Evolutionary conservation across 345 rosid species (phyloP).

Genomic region (Eutrema heterophyllum): DNA sequence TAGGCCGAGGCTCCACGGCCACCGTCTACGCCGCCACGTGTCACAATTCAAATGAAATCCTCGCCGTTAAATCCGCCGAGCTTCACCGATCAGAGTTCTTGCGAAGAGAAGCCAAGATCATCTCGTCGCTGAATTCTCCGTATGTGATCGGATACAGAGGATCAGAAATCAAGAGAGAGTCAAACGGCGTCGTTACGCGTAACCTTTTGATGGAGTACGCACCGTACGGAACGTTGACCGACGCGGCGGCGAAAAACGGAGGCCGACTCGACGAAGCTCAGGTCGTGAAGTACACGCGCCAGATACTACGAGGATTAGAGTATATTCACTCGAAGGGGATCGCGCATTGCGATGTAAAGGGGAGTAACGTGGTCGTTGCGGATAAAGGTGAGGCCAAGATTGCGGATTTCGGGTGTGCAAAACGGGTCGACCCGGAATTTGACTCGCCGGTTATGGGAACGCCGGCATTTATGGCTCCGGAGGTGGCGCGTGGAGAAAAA

Average conservation of each 20-base stretch:
- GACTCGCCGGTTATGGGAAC: conserved; percentile 43
- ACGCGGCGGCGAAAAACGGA: conserved; percentile 33
- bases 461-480: conserved; percentile 85
- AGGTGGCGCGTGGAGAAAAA: conserved; percentile 75
- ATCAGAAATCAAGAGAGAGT: conserved; percentile 41
- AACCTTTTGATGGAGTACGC: conserved; percentile 73
- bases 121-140: conserved; percentile 51
- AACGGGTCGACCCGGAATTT: conserved; percentile 26
- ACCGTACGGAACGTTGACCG: conserved; percentile 50
- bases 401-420: conserved; percentile 80
- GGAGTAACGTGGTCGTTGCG: conserved; percentile 53
- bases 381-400: conserved; percentile 47
- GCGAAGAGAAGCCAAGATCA: conserved; percentile 50
- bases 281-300: conserved; percentile 43
- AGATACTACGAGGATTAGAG: conserved; percentile 44
- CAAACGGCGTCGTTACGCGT: conserved; percentile 41
- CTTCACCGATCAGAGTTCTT: conserved; percentile 41
- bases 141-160: conserved; percentile 67
- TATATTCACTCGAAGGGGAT: conserved; percentile 55
- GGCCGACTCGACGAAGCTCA: conserved; percentile 42
- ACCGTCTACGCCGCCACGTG: conserved; percentile 54
- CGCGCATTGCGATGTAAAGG: conserved; percentile 78
- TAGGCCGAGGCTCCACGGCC: conserved; percentile 79
- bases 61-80: conserved; percentile 66
- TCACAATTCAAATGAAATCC: conserved; percentile 31